These are phyloP conservation scores for Ophiostoma himal-ulmi DNA, from an alignment of 2,329 filamentous ascomycete species.

Conservation along the genomic window DNA sequence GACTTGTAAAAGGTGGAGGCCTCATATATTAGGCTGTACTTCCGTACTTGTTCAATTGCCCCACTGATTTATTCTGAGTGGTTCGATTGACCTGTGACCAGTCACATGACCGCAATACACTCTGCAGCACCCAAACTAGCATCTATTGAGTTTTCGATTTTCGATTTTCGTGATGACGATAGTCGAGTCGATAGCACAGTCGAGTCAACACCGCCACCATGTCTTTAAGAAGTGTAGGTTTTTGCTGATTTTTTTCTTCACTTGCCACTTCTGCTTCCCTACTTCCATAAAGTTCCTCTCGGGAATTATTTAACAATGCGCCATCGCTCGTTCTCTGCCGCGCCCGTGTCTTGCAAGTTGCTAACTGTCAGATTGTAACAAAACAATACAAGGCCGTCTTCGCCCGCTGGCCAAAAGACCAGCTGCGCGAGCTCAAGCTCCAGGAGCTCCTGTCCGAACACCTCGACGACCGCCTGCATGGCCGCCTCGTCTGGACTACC, in stretches of 20 bases:
- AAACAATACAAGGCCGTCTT: constrained; percentile 47
- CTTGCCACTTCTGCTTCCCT: background rate
- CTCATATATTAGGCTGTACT: background rate
- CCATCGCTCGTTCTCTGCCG: background rate
- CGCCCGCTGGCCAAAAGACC: constrained; percentile 58
- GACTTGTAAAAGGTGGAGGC: background rate
- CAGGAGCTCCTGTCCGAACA: constrained; percentile 49
- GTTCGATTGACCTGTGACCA: background rate
- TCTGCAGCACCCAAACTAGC: background rate
- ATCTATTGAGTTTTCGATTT: background rate
- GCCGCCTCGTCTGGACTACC: constrained; percentile 29
- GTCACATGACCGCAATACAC: background rate
- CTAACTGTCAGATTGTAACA: constrained; percentile 34
- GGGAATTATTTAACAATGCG: background rate
- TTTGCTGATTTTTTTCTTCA: background rate
- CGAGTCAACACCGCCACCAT: constrained; percentile 5
- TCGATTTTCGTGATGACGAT: background rate
- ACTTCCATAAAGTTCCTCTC: background rate
- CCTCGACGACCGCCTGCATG: constrained; percentile 35
- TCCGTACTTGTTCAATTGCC: background rate
- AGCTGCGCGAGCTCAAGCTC: constrained; percentile 57
- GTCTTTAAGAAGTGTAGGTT: constrained; percentile 14
- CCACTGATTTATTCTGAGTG: background rate
- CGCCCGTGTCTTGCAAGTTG: too few relatives aligned
- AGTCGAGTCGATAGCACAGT: background rate